Evolutionary conservation across 1,139 yeast species (phyloP), one percentile per base, ranked within the genome.

Genomic region (Nematodospora anomalae): DNA sequence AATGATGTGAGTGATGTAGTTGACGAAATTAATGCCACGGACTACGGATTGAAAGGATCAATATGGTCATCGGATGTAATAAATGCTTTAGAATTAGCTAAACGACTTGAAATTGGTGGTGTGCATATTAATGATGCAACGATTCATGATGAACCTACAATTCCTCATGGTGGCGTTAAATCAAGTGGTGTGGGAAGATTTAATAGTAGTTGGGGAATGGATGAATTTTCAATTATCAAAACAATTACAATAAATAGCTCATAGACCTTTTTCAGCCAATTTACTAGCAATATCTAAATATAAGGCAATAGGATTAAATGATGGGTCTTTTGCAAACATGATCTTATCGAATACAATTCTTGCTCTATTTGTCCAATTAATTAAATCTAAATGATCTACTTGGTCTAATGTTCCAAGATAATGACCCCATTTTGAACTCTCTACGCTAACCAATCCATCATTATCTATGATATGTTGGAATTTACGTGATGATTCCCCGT

Each of bases 361-460:
- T 4, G 75, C 43, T n/a, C 69, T 57, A 49, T 83, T 83, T 33
- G 83, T 76, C 94, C 94, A 86, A 42, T 88, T 88, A 30, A 88
- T 85, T 40, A 88, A 66, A 55, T 89, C 96, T 45, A 87, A 64
- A 58, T 89, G 97, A 57, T 89, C 96, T 3, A 86, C 89, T 45
- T 80, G 73, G 30, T 79, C 79, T 28, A 89, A 57, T 0, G 94
- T 84, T 0, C 96, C 97, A 46, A 81, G 52, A 55, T 85, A 87
- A 28, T 76, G 62, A 0, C 96, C 97, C 96, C 96, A 89, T 51
- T 74, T 75, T 1, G 95, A 69, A 42, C 95, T 84, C 27, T 69
- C 67, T 1, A 87, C 84, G 44, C 92, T 82, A 1, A 89, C 95
- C 62, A 89, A 59, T 0, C 97, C 97, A 61, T 89, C 97, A 55